Conservation (phyloP, 768 basidiomycete genomes). For the Boletus tomentosulus region DNA sequence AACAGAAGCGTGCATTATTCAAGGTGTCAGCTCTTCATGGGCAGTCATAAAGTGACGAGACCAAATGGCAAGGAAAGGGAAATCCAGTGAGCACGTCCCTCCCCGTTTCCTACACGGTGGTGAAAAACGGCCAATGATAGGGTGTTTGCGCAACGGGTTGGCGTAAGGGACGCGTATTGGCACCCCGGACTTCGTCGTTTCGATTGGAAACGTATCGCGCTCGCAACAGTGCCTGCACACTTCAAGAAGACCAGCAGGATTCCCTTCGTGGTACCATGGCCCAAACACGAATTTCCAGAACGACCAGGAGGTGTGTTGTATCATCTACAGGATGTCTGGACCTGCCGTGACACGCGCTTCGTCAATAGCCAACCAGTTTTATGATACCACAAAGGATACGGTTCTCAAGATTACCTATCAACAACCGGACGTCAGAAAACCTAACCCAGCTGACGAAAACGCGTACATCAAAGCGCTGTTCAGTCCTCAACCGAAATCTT, state of each 20-base stretch:
- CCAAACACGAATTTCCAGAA: slow-evolving; percentile 44
- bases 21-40: slow-evolving; percentile 72
- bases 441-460: slow-evolving; percentile 43
- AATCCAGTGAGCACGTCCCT: slow-evolving; percentile 41
- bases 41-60: slow-evolving; percentile 44
- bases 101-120: not conserved
- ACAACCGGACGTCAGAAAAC: slow-evolving; percentile 45
- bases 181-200: slow-evolving; percentile 50
- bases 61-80: slow-evolving; percentile 32
- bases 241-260: slow-evolving; percentile 31
- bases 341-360: slow-evolving; percentile 5
- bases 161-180: slow-evolving; percentile 59
- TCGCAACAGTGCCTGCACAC: slow-evolving; percentile 58
- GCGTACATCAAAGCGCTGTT: slow-evolving; percentile 54
- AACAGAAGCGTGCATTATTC: slow-evolving; percentile 62
- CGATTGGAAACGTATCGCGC: slow-evolving; percentile 71
- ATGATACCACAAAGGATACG: slow-evolving; percentile 60
- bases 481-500: slow-evolving; percentile 39
- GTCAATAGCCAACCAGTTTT: slow-evolving; percentile 35
- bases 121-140: slow-evolving; percentile 34
- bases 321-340: not conserved
- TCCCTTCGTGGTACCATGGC: slow-evolving; percentile 65
- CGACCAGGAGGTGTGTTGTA: slow-evolving; percentile 24
- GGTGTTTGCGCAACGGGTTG: slow-evolving; percentile 73
- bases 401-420: slow-evolving; percentile 70